Evolutionary conservation across 371 early-diverging fungal species (phyloP), one percentile per base, ranked within the genome.

Genomic region (Zychaea mexicana): DNA sequence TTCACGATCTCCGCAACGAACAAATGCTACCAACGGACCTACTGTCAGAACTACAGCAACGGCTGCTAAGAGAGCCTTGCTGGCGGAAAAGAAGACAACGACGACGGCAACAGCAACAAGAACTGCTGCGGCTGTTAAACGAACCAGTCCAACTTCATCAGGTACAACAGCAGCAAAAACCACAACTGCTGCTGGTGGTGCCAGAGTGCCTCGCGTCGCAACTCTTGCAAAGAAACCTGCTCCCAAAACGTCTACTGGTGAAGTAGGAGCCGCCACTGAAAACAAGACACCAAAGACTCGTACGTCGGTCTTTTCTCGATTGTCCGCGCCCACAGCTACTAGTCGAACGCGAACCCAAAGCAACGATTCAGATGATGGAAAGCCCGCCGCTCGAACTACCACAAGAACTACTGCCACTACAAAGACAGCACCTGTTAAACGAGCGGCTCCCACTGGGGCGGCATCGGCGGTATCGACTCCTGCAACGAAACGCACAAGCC

Each of bases 191-290:
- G 33, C 64, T 3, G 60, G 57, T 32, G 49, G 53, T 2, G 39
- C 65, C 27, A 67, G 68, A 32, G 68, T 66, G n/a, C 63, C 71
- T 52, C 67, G 74, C 28, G 70, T 67, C 46, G 66, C 72, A 19
- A 26, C 56, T 17, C 54, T 53, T 26, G 28, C 53, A 6, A 38
- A 27, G 30, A 60, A 42, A 45, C 3, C 38, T 21, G 38, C 22
- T 31, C 3, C 57, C 13, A 24, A 24, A 19, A 49, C 21, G 38
- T 36, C 38, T 36, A 15, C 38, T 36, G 38, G 15, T 13, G 49
- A 49, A 22, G 0, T 31, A 54, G 2, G 31, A 31, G 12, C 28
- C n/a, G 55, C 55, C 6, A 12, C 49, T 54, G 55, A 54, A 30
- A 33, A 27, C 19, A 17, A 30, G 24, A 10, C 30, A n/a, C 32